Percentiles rank a stretch among this genome's conserved stretches.
phyloP scores from a whole-genome alignment of 1,284 basidiomycete species.

The Anthracocystis panici-leucophaei region DNA sequence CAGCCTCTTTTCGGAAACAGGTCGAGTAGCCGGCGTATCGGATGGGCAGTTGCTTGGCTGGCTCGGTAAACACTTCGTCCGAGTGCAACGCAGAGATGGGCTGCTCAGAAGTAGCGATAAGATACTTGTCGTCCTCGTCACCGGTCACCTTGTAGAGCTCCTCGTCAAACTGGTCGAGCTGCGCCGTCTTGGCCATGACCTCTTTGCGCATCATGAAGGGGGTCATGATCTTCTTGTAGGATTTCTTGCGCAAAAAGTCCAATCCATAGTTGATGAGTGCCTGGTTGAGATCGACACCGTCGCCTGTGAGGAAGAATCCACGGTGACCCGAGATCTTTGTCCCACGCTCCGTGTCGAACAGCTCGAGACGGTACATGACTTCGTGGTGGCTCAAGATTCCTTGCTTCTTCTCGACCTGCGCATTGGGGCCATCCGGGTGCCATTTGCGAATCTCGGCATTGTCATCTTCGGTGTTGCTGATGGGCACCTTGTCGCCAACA shows the following conservation, averaged over 20 bases:
- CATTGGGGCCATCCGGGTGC: conserved; percentile 85
- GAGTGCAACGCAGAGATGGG: conserved; percentile 95
- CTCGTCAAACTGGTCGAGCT: conserved; percentile 97
- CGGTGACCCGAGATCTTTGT: conserved; percentile 92
- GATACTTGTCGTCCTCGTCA: conserved; percentile 95
- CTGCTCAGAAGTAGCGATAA: conserved; percentile 98
- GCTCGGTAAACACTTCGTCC: conserved; percentile 96
- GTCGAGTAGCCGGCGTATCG: conserved; percentile 81
- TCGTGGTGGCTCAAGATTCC: conserved; percentile 95
- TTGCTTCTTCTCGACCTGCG: conserved; percentile 72
- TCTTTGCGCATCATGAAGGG: conserved; percentile 99
- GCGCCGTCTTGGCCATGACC: conserved; percentile 95
- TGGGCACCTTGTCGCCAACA: conserved; percentile 85
- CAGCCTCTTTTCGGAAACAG: conserved; percentile 99
- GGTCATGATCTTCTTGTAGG: conserved; percentile 94
- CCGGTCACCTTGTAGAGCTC: conserved; percentile 93
- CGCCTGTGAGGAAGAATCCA: conserved; percentile 94
- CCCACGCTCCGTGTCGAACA: conserved; percentile 93
- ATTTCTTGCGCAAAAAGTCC: conserved; percentile 85
- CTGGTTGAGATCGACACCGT: conserved; percentile 97
- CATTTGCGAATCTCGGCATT: conserved; percentile 84
- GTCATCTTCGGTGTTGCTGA: conserved; percentile 94
- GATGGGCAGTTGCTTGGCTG: conserved; percentile 89
- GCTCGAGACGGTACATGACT: conserved; percentile 90
- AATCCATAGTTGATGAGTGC: conserved; percentile 95